These are phyloP conservation scores for Xerocomus spinulosus DNA, from an alignment of 768 basidiomycete species.

Conservation along the genomic window DNA sequence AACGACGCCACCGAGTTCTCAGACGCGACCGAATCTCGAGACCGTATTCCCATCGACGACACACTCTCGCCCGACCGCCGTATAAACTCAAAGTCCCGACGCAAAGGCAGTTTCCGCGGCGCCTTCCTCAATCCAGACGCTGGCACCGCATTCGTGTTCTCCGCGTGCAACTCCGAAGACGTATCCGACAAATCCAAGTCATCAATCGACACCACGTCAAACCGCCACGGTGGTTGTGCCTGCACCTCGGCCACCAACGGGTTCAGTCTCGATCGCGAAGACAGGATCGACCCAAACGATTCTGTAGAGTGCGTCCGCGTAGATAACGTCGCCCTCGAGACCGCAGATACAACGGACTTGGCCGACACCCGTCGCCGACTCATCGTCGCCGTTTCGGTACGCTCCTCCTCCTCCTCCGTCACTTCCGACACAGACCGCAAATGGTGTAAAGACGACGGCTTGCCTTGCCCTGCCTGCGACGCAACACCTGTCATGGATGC, in stretches of 20 bases:
- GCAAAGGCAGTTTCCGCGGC: conserved; percentile 59
- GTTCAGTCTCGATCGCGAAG: conserved; percentile 27
- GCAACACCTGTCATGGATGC: neutral
- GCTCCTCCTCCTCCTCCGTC: conserved; percentile 29
- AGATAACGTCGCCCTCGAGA: conserved; percentile 19
- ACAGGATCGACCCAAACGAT: conserved; percentile 31
- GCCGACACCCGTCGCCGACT: conserved; percentile 14
- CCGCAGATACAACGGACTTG: conserved; percentile 20
- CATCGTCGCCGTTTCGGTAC: conserved; percentile 14
- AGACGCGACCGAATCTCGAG: conserved; percentile 56
- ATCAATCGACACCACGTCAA: conserved; percentile 74
- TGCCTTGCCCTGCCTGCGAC: conserved; percentile 4
- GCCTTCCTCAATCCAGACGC: conserved; percentile 54
- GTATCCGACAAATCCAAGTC: conserved; percentile 78
- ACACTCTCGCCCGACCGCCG: conserved; percentile 64
- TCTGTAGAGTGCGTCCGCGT: conserved; percentile 32
- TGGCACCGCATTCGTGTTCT: conserved; percentile 30
- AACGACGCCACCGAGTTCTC: conserved; percentile 34
- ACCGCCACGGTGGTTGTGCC: conserved; percentile 48
- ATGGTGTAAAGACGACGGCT: conserved; percentile 15
- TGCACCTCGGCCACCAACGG: conserved; percentile 33
- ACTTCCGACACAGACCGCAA: conserved; percentile 30
- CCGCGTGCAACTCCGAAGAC: conserved; percentile 51
- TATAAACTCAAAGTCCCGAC: conserved; percentile 80
- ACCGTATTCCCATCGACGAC: conserved; percentile 74